These are phyloP conservation scores for Raphanus hybrid DNA, from an alignment of 441 rosid genomes.

Conservation along the genomic window DNA sequence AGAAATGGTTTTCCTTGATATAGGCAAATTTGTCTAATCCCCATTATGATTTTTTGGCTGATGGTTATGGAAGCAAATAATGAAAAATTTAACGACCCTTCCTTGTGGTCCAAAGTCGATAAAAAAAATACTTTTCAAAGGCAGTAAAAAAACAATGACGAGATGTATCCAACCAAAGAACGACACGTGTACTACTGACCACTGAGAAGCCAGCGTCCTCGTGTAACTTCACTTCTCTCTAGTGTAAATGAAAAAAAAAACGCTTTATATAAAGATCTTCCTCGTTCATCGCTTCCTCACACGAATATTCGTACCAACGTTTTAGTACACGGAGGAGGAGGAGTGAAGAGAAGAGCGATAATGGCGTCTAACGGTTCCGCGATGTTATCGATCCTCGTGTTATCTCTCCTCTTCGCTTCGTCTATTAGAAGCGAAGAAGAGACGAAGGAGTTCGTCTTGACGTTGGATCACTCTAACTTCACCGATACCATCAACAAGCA, in stretches of 20 bases:
- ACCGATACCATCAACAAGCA: constrained; percentile 68
- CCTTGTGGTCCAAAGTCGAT: neutral
- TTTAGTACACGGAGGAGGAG: neutral
- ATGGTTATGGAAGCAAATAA: constrained; percentile 25
- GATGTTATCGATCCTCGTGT: constrained; percentile 41
- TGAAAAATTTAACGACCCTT: neutral
- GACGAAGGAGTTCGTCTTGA: constrained; percentile 62
- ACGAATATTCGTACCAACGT: neutral
- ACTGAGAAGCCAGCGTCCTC: constrained; percentile 12
- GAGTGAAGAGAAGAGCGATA: neutral
- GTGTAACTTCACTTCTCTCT: neutral
- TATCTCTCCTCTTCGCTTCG: constrained; percentile 41
- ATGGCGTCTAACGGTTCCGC: constrained; percentile 49
- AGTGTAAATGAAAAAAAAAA: too few relatives aligned
- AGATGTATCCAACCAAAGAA: constrained; percentile 27
- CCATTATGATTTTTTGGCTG: neutral
- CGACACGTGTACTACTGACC: constrained; percentile 47
- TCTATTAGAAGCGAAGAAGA: constrained; percentile 53
- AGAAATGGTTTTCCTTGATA: neutral
- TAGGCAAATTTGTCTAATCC: constrained; percentile 3
- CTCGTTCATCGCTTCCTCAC: neutral
- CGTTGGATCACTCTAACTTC: constrained; percentile 82
- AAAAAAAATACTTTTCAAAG: neutral
- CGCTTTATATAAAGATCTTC: constrained; percentile 1
- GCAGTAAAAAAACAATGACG: constrained; percentile 43